A percentile compares a stretch with the other conserved stretches of the same genome.
Evolutionary conservation across 2,329 filamentous ascomycete genomes (phyloP).

Genomic region (Penicillium sp.): DNA sequence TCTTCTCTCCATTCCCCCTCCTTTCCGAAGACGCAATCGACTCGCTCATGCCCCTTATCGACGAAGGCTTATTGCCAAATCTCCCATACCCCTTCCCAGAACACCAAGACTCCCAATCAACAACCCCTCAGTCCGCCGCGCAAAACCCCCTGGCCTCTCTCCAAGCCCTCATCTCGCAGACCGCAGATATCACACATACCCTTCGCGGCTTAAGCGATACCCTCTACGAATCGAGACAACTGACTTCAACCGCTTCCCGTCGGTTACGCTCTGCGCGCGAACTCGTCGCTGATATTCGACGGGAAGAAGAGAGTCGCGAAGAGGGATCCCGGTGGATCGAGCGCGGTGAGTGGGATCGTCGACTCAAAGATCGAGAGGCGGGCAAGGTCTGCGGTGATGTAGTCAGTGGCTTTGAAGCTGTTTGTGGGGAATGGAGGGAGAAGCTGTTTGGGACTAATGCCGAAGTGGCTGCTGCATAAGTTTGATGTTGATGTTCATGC

Average conservation of each 20-base stretch:
- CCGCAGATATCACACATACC: constrained; percentile 71
- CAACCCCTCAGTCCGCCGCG: constrained; percentile 29
- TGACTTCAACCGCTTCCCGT: constrained; percentile 75
- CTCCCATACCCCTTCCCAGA: constrained; percentile 50
- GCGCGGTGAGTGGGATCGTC: constrained; percentile 77
- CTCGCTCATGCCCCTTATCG: constrained; percentile 56
- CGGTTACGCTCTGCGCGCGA: constrained; percentile 79
- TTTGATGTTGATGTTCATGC: constrained; percentile 3
- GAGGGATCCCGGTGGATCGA: constrained; percentile 80
- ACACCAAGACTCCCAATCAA: constrained; percentile 28
- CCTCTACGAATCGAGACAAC: constrained; percentile 89
- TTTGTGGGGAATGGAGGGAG: constrained; percentile 80
- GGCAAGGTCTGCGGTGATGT: constrained; percentile 82
- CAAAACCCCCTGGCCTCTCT: constrained; percentile 61
- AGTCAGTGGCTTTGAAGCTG: constrained; percentile 85
- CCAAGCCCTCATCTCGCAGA: constrained; percentile 66
- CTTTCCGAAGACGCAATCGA: constrained; percentile 56
- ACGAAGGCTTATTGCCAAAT: constrained; percentile 50
- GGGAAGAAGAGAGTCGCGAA: constrained; percentile 77
- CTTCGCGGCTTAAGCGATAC: constrained; percentile 86
- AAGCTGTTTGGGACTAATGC: constrained; percentile 59
- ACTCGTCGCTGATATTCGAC: constrained; percentile 78
- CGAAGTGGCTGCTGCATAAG: constrained; percentile 33
- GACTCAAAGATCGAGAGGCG: constrained; percentile 73
- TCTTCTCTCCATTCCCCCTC: constrained; percentile 56